Evolutionary conservation across 2,329 filamentous ascomycete genomes (phyloP).

Genomic region (Teratosphaeria pseudoeucalypti): DNA sequence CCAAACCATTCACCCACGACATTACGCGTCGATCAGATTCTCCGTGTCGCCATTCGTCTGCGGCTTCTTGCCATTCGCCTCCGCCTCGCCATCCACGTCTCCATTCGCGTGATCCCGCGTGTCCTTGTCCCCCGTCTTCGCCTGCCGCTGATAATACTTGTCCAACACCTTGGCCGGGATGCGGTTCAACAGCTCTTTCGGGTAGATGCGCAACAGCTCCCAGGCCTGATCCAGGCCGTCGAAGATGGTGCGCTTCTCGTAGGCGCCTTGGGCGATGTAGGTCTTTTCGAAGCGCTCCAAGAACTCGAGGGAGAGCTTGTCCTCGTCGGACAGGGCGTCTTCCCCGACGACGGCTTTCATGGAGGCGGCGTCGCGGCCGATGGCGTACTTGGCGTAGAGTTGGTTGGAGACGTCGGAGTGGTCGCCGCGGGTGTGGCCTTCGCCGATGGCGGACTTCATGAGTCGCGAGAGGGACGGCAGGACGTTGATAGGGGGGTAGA

Average conservation of each 20-base stretch:
- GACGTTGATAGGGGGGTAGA: constrained; percentile 98
- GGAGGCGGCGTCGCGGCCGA: constrained; percentile 91
- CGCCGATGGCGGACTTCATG: constrained; percentile 99
- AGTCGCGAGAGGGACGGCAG: constrained; percentile 94
- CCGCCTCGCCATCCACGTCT: constrained; percentile 19
- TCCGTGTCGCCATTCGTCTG: constrained; percentile 8
- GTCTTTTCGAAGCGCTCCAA: constrained; percentile 95
- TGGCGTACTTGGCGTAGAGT: constrained; percentile 98
- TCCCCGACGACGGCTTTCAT: constrained; percentile 99
- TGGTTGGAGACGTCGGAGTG: constrained; percentile 99
- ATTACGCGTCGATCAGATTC: constrained; percentile 3
- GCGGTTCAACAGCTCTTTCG: constrained; percentile 94
- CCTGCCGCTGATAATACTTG: constrained; percentile 39
- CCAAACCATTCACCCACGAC: too few species aligned
- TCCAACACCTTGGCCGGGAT: constrained; percentile 45
- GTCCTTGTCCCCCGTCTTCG: constrained; percentile 24
- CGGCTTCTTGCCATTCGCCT: not conserved
- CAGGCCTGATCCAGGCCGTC: constrained; percentile 94
- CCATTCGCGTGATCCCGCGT: constrained; percentile 32
- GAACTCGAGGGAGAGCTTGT: constrained; percentile 97
- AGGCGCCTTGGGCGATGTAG: constrained; percentile 85
- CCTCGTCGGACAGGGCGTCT: constrained; percentile 87
- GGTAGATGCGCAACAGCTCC: constrained; percentile 93
- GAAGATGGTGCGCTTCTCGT: constrained; percentile 83
- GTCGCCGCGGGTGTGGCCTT: constrained; percentile 91